Percentiles rank a stretch among this genome's conserved stretches.
These are phyloP conservation scores for Trichoderma pleuroti DNA, from an alignment of 2,329 filamentous ascomycete genomes.

Conservation along the genomic window DNA sequence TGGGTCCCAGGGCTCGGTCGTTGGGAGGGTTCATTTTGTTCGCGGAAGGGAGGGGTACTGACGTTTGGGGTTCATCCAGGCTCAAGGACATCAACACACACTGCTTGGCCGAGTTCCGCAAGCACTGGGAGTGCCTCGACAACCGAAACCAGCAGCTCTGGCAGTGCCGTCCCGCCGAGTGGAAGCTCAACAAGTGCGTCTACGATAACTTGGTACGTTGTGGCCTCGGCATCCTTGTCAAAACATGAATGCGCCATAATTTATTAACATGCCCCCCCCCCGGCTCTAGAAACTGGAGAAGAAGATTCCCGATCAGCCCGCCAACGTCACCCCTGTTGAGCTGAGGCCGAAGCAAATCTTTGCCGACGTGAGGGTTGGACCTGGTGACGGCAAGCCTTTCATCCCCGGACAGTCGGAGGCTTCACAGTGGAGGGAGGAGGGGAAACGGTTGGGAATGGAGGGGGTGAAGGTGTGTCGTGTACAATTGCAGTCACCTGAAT, in stretches of 20 bases:
- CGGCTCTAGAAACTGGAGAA: slow-evolving; percentile 71
- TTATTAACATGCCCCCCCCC: not conserved
- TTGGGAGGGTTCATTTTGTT: not conserved
- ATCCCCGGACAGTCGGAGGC: slow-evolving; percentile 33
- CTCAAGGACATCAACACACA: slow-evolving; percentile 94
- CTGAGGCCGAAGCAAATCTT: slow-evolving; percentile 64
- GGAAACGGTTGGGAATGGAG: slow-evolving; percentile 24
- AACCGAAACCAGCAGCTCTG: slow-evolving; percentile 97
- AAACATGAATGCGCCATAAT: not conserved
- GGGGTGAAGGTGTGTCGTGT: slow-evolving; percentile 27
- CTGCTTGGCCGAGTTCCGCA: slow-evolving; percentile 86
- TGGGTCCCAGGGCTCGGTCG: not conserved
- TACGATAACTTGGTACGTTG: slow-evolving; percentile 87
- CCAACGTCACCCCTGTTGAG: slow-evolving; percentile 69
- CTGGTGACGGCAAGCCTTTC: slow-evolving; percentile 44
- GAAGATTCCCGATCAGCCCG: slow-evolving; percentile 69
- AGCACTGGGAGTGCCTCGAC: slow-evolving; percentile 93
- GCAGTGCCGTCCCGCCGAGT: slow-evolving; percentile 86
- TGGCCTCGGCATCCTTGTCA: not conserved
- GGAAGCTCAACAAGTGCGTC: slow-evolving; percentile 90
- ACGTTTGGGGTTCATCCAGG: slow-evolving; percentile 42
- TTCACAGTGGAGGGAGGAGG: slow-evolving; percentile 35
- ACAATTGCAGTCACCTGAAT: slow-evolving; percentile 30
- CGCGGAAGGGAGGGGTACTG: not conserved
- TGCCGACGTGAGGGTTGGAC: slow-evolving; percentile 49